Evolutionary conservation across 164 flowering plant species (phyloP), one percentile per base, ranked within the genome.

Genomic region (Pachysandra terminalis): DNA sequence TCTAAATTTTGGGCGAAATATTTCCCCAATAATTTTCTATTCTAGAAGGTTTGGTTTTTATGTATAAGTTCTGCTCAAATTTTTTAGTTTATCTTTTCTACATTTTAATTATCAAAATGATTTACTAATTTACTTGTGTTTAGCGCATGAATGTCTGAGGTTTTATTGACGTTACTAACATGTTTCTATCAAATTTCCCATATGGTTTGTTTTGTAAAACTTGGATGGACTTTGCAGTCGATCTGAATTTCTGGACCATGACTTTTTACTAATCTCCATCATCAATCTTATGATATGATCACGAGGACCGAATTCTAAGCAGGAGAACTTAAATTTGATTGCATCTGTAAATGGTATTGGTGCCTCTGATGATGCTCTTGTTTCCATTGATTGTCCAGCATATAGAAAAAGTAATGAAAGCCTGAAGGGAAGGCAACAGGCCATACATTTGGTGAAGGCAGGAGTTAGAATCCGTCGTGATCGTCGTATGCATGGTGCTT

Each of bases 391-490:
- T 23, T 21, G 59, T 60, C 53, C 53, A 32, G 53, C 57, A 21
- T 24, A 37, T 21, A 57, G 26, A 56, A 69, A 40, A 69, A 78
- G 55, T 59, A 75, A 67, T 69, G 61, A 66, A 60, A 79, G 77
- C 75, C 78, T 76, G n/a, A 85, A 81, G 72, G 86, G 87, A 73
- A 85, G 94, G 75, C 85, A 76, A 59, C 79, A 77, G 41, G 78
- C 74, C 63, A 85, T 83, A 25, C 76, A 76, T 71, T 67, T 70
- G 65, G 99, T 96, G 15, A 95, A 95, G 80, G 71, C 37, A 48
- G 89, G 88, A 1, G 80, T 92, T 63, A 79, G 98, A 81, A 84
- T 71, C 69, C 93, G 99, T 0, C 90, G 95, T 59, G 78, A 78
- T 66, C 81, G 79, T 22, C 82, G 77, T 25, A 85, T 90, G 93